These are phyloP conservation scores for Phialophora tarda DNA, from an alignment of 2,329 filamentous ascomycete genomes.

Conservation along the genomic window DNA sequence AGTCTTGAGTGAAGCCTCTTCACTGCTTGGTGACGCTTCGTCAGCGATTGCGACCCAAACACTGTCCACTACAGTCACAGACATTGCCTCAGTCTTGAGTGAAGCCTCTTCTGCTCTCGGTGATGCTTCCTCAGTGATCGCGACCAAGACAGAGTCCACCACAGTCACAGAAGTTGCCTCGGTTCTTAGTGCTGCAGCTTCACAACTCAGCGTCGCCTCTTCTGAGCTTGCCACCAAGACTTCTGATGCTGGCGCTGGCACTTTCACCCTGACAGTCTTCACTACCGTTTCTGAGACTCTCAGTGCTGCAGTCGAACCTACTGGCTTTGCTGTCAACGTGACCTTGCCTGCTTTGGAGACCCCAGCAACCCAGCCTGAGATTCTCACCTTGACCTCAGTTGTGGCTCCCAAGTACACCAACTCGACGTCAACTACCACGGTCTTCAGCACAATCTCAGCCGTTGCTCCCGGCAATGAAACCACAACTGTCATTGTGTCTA, in stretches of 20 bases:
- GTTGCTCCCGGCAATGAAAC: constrained; percentile 1
- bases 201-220: constrained; percentile 9
- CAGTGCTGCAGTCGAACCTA: neutral
- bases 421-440: constrained; percentile 7
- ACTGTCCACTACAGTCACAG: neutral
- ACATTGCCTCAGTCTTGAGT: constrained; percentile 5
- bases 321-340: neutral
- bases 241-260: neutral
- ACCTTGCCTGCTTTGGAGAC: neutral
- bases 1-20: constrained; percentile 1
- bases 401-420: neutral
- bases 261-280: constrained; percentile 1
- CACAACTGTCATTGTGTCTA: neutral
- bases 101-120: neutral
- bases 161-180: neutral
- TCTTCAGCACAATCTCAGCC: neutral
- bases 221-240: constrained; percentile 16
- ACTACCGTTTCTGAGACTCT: neutral
- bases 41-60: neutral
- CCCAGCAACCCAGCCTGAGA: neutral
- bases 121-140: neutral
- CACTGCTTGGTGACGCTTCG: neutral
- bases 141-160: neutral
- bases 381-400: constrained; percentile 3
- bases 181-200: constrained; percentile 5